A percentile compares a stretch with the other conserved stretches of the same genome.
Conservation (phyloP, 805 yeast genomes). For the Lachancea nothofagi region DNA sequence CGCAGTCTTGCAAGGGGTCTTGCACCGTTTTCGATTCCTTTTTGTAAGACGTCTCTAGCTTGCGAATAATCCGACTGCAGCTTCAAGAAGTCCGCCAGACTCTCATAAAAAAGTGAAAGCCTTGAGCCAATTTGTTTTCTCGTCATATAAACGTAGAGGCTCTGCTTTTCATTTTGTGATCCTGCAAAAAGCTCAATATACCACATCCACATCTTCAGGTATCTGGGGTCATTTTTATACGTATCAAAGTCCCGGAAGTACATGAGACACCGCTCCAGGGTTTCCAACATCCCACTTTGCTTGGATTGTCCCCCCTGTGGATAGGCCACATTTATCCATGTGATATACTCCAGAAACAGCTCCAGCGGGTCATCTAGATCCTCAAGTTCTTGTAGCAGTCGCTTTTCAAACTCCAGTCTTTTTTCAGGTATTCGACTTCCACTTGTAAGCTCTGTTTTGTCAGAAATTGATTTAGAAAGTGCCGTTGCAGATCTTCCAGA, state of each 20-base stretch:
- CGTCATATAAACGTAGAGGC: slow-evolving; percentile 63
- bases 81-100: slow-evolving; percentile 49
- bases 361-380: slow-evolving; percentile 82
- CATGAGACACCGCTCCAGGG: slow-evolving; percentile 69
- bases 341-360: slow-evolving; percentile 63
- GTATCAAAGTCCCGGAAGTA: slow-evolving; percentile 56
- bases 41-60: slow-evolving; percentile 16
- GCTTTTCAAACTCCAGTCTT: slow-evolving; percentile 44
- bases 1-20: slow-evolving; percentile 52
- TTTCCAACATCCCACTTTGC: slow-evolving; percentile 58
- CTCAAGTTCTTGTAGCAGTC: slow-evolving; percentile 42
- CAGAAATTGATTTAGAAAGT: slow-evolving; percentile 40
- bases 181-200: slow-evolving; percentile 43
- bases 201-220: slow-evolving; percentile 73
- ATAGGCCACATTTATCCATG: slow-evolving; percentile 61
- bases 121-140: slow-evolving; percentile 64
- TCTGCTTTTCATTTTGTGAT: slow-evolving; percentile 57
- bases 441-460: slow-evolving; percentile 16
- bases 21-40: slow-evolving; percentile 48
- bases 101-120: slow-evolving; percentile 71
- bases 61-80: slow-evolving; percentile 14
- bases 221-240: slow-evolving; percentile 80
- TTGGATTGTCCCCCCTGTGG: slow-evolving; percentile 57
- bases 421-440: slow-evolving; percentile 25
- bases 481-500: slow-evolving; percentile 66